Conservation (phyloP, 2,329 filamentous ascomycete species). For the Phyllosticta citribraziliensis region DNA sequence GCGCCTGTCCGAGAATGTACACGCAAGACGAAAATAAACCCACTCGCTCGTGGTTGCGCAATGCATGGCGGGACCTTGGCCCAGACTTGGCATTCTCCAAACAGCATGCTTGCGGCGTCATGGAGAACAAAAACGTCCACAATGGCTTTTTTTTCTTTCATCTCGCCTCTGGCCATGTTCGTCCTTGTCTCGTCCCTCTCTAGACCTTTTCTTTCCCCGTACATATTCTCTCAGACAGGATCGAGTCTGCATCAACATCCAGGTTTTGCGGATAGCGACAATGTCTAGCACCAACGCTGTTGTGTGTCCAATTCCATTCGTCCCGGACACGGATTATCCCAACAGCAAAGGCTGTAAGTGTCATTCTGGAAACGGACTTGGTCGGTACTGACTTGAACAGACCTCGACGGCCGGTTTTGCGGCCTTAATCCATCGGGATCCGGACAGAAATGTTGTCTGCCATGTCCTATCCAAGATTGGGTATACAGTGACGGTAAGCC, state of each 20-base stretch:
- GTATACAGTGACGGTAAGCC: conserved; percentile 44
- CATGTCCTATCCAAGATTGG: conserved; percentile 75
- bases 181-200: neutral
- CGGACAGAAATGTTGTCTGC: conserved; percentile 61
- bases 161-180: neutral
- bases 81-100: neutral
- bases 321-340: conserved; percentile 16
- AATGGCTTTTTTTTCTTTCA: neutral
- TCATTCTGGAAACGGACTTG: neutral
- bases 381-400: conserved; percentile 18
- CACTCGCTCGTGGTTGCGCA: neutral
- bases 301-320: conserved; percentile 17
- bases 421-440: conserved; percentile 31
- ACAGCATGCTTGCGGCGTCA: neutral
- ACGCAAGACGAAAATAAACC: neutral
- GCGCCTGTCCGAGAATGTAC: neutral
- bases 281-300: neutral
- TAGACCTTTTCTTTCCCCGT: neutral
- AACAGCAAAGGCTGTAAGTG: conserved; percentile 18
- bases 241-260: neutral
- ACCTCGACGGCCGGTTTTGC: conserved; percentile 44
- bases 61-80: neutral
- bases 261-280: neutral
- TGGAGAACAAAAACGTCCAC: neutral
- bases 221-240: neutral